These are phyloP conservation scores for Raphanus sativus DNA, from an alignment of 345 rosid genomes.

Conservation along the genomic window DNA sequence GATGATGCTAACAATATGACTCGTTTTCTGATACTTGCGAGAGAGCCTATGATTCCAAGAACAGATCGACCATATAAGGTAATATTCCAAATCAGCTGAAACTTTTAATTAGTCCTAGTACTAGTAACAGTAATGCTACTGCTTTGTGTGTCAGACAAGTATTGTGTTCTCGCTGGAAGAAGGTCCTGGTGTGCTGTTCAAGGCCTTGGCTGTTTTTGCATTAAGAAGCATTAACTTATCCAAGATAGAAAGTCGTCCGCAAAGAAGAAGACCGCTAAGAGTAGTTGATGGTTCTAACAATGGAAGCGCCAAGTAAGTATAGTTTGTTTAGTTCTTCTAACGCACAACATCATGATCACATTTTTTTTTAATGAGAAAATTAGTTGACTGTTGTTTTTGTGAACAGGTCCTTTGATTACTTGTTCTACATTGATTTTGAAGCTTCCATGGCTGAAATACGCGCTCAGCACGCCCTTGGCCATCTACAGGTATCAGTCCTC, in stretches of 20 bases:
- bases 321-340: neutral
- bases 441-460: conserved; percentile 94
- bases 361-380: neutral
- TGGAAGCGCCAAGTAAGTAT: conserved; percentile 75
- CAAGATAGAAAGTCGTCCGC: conserved; percentile 98
- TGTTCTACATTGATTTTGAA: conserved; percentile 84
- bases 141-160: conserved; percentile 66
- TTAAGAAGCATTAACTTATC: conserved; percentile 76
- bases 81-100: neutral
- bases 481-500: conserved; percentile 60
- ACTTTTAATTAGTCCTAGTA: neutral
- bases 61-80: conserved; percentile 75
- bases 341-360: neutral
- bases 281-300: conserved; percentile 79
- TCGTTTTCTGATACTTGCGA: conserved; percentile 83
- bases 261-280: conserved; percentile 64
- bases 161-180: conserved; percentile 93
- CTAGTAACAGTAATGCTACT: neutral
- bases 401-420: conserved; percentile 86
- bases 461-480: conserved; percentile 74
- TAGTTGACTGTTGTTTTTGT: conserved; percentile 35
- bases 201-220: conserved; percentile 90
- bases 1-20: conserved; percentile 75
- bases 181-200: conserved; percentile 89
- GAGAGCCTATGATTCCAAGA: conserved; percentile 88